These are phyloP conservation scores for Cyberlindnera bimundalis DNA, from an alignment of 805 yeast species.

Conservation along the genomic window DNA sequence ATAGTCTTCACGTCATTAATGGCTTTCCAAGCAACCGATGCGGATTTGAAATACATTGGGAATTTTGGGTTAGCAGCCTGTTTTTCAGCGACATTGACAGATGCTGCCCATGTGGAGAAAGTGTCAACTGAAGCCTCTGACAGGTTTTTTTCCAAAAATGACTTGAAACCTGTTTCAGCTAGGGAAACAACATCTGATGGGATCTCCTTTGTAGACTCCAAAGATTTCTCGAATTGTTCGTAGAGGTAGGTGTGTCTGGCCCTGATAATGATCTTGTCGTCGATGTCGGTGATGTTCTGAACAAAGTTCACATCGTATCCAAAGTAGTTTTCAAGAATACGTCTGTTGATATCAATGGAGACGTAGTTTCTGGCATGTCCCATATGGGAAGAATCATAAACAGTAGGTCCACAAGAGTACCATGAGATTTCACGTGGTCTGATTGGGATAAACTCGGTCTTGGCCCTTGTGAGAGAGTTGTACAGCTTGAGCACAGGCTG, in stretches of 20 bases:
- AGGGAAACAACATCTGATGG: constrained; percentile 35
- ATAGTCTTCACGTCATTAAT: constrained; percentile 30
- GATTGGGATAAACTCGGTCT: constrained; percentile 74
- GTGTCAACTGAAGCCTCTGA: constrained; percentile 37
- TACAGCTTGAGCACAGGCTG: constrained; percentile 56
- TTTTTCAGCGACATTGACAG: constrained; percentile 47
- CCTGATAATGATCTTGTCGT: constrained; percentile 91
- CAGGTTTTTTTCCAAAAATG: constrained; percentile 53
- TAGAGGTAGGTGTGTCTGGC: constrained; percentile 88
- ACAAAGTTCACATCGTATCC: constrained; percentile 86
- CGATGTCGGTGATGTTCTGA: constrained; percentile 98
- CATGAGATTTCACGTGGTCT: constrained; percentile 69
- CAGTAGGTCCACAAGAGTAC: constrained; percentile 99
- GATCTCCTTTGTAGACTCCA: constrained; percentile 25
- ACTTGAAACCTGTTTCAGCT: constrained; percentile 41
- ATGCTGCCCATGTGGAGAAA: constrained; percentile 49
- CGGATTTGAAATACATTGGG: constrained; percentile 77
- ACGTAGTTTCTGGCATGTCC: constrained; percentile 98
- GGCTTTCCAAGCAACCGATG: constrained; percentile 47
- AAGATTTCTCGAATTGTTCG: constrained; percentile 46
- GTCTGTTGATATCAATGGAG: constrained; percentile 86
- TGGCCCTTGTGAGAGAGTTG: constrained; percentile 80
- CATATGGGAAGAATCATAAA: constrained; percentile 94
- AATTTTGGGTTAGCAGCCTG: constrained; percentile 71
- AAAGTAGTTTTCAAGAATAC: constrained; percentile 85